phyloP scores from a whole-genome alignment of 2,329 filamentous ascomycete genomes.

The Cryphonectria naterciae region DNA sequence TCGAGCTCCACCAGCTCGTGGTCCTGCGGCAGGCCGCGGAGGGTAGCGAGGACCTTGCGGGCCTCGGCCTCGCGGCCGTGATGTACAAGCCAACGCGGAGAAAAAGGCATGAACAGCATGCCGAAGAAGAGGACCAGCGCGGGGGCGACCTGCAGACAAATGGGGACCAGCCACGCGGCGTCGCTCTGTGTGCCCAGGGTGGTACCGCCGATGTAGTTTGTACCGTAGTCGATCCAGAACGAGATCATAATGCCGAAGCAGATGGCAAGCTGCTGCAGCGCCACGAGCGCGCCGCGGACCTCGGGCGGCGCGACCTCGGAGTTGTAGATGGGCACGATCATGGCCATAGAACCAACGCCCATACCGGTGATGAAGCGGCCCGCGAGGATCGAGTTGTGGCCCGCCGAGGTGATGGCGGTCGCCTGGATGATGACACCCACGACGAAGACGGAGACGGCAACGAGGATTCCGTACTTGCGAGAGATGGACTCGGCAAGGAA shows the following conservation, averaged over 20 bases:
- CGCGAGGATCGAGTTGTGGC: slow-evolving; percentile 39
- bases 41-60: slow-evolving; percentile 61
- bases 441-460: slow-evolving; percentile 69
- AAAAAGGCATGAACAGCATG: slow-evolving; percentile 82
- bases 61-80: slow-evolving; percentile 72
- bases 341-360: slow-evolving; percentile 70
- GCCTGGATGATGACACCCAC: slow-evolving; percentile 72
- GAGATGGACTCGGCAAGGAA: slow-evolving; percentile 72
- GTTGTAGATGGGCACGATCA: slow-evolving; percentile 59
- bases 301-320: slow-evolving; percentile 53
- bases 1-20: slow-evolving; percentile 75
- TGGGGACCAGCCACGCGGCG: slow-evolving; percentile 74
- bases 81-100: slow-evolving; percentile 75
- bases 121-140: slow-evolving; percentile 68
- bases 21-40: slow-evolving; percentile 64
- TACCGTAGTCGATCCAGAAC: slow-evolving; percentile 68
- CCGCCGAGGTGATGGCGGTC: slow-evolving; percentile 60
- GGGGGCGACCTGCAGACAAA: slow-evolving; percentile 71
- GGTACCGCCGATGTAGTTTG: slow-evolving; percentile 67
- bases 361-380: slow-evolving; percentile 54
- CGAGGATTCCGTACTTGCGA: slow-evolving; percentile 70
- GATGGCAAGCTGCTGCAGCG: slow-evolving; percentile 57
- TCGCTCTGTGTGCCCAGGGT: slow-evolving; percentile 57
- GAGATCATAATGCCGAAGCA: slow-evolving; percentile 67
- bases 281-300: slow-evolving; percentile 53